Evolutionary conservation across 495 filamentous ascomycete species (phyloP), one percentile per base, ranked within the genome.

Genomic region (Cercophora scortea): DNA sequence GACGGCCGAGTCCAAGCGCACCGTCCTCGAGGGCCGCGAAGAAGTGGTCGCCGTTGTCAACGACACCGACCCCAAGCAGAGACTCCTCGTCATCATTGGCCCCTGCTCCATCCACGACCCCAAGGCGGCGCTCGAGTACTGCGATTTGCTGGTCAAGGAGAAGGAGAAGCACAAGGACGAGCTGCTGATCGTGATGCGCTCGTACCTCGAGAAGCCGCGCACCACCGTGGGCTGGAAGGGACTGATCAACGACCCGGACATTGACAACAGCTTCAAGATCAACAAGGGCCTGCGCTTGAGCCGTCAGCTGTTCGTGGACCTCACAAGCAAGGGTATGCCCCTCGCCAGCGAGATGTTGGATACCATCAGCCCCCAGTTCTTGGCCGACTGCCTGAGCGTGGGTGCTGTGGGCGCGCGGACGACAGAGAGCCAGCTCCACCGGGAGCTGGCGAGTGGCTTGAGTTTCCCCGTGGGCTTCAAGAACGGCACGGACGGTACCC

Each of bases 171-270:
- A 96, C 79, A 74, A 84, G 57, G 81, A 89, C 61, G 89, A 96
- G 61, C 78, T 99, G 12, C 72, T 95, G 47, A 95, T 99, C 57
- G 85, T 97, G 39, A 99, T 99, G 94, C 87, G 94, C 45, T 87
- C 89, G 47, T 99, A 99, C 79, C 83, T 99, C 32, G 94, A 99
- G 77, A 99, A 99, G 76, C 94, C 94, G 18, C 85, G 94, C 57
- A 99, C 94, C 12, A 99, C 94, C 0, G 91, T 99, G 13, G 94
- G 94, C 49, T 99, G 94, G 94, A 99, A 99, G 73, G 94, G 94
- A 12, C 77, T 99, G 56, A 95, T 99, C 75, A 99, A 99, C 68
- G 94, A 99, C 71, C 94, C 94, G 8, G 91, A 97, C 58, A 95
- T 99, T 67, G 92, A 99, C 69, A 90, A 96, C 64, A 92, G 86